Percentiles rank a stretch among this genome's conserved stretches.
Conservation (phyloP, 2,329 filamentous ascomycete species). For the Fusarium sp. region DNA sequence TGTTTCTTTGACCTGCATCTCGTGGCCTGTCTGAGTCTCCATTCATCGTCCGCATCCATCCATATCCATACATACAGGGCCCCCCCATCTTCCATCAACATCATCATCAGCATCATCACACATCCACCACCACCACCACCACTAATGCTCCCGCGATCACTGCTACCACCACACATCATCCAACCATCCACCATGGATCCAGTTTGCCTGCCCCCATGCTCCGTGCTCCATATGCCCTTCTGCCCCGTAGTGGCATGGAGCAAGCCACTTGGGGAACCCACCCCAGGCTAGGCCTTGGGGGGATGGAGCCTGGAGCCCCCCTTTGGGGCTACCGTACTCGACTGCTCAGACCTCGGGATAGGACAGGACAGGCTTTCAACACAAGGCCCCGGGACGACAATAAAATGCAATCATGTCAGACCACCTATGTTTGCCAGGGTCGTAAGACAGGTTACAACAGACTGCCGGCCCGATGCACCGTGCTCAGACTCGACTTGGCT, state of each 20-base stretch:
- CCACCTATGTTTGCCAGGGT: constrained; percentile 46
- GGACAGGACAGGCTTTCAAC: constrained; percentile 12
- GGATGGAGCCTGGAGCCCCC: constrained; percentile 11
- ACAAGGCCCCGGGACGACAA: constrained; percentile 14
- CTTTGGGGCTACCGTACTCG: constrained; percentile 11
- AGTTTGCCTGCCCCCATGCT: constrained; percentile 38
- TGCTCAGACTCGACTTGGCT: constrained; percentile 38
- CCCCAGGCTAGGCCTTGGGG: not conserved
- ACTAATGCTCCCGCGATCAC: constrained; percentile 14
- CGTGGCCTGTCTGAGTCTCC: too few relatives aligned
- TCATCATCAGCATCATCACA: constrained; percentile 12
- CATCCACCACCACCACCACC: constrained; percentile 22
- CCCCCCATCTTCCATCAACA: constrained; percentile 22
- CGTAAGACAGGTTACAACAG: constrained; percentile 39
- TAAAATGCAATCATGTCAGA: constrained; percentile 50
- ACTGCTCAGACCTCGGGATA: constrained; percentile 33
- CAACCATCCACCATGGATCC: constrained; percentile 26
- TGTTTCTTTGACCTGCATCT: too few relatives aligned
- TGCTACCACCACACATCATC: constrained; percentile 22
- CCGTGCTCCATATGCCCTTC: not conserved
- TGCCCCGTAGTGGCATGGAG: constrained; percentile 38
- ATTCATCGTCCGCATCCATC: not conserved
- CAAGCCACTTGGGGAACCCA: not conserved
- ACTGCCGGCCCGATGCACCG: constrained; percentile 49
- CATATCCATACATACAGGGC: constrained; percentile 6